phyloP scores from a whole-genome alignment of 2,329 filamentous ascomycete genomes.

The Sclerotinia glacialis region DNA sequence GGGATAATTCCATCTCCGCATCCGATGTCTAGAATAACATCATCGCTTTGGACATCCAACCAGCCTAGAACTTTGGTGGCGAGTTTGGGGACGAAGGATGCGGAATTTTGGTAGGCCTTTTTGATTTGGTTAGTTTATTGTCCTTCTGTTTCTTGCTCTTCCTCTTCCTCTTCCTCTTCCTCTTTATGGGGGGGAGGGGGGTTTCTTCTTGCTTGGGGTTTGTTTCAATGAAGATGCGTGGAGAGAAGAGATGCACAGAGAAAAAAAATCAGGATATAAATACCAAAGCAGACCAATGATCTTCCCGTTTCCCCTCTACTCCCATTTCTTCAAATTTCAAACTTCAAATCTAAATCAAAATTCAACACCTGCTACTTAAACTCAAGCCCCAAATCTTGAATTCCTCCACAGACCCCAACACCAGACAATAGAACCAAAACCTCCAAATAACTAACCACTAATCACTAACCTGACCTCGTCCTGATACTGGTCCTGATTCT shows the following conservation, averaged over 20 bases:
- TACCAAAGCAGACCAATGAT: conserved; percentile 44
- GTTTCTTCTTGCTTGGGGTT: too few relatives aligned
- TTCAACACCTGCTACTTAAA: too few relatives aligned
- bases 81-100: conserved; percentile 62
- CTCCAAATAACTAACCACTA: too few relatives aligned
- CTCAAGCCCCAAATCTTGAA: too few relatives aligned
- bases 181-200: too few relatives aligned
- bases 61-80: conserved; percentile 57
- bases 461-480: too few relatives aligned
- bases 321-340: neutral
- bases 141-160: neutral
- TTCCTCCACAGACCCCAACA: too few relatives aligned
- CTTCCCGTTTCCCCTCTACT: conserved; percentile 28
- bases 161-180: too few relatives aligned
- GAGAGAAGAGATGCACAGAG: neutral
- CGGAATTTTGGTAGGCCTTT: conserved; percentile 56
- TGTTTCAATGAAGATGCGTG: too few relatives aligned
- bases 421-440: too few relatives aligned
- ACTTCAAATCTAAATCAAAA: neutral
- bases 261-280: neutral
- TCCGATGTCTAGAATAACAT: conserved; percentile 60
- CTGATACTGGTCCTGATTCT: too few relatives aligned
- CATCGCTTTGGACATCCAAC: conserved; percentile 56
- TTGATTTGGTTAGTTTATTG: neutral
- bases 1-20: conserved; percentile 65